Evolutionary conservation across 139 green algal species (phyloP).

Genomic region (Tetratostichococcus sp.): DNA sequence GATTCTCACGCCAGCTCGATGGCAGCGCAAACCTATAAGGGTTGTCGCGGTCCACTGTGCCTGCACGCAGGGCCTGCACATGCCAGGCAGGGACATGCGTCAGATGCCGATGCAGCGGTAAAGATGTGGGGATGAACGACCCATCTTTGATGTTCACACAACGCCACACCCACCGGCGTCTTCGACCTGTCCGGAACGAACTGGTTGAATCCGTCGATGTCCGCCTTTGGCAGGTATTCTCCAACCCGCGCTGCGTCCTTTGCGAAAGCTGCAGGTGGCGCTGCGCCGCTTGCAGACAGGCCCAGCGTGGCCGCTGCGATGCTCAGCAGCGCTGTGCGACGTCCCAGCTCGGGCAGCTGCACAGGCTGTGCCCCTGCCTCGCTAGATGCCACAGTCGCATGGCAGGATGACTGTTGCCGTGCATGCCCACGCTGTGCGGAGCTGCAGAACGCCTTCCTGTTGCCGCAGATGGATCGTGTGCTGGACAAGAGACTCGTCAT

Average conservation of each 20-base stretch:
- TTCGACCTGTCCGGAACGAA: background rate
- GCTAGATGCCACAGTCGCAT: no score
- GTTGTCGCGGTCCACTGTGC: slow-evolving; percentile 27
- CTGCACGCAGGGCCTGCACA: slow-evolving; percentile 27
- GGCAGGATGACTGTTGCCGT: no score
- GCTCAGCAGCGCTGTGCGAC: background rate
- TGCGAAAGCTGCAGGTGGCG: background rate
- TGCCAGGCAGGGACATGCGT: background rate
- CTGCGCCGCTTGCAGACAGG: background rate
- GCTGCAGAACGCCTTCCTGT: no score
- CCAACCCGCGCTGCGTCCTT: slow-evolving; percentile 2
- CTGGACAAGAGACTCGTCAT: no score
- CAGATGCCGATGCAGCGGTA: background rate
- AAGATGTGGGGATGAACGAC: no score
- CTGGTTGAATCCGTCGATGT: background rate
- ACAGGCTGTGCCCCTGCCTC: no score
- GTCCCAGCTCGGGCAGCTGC: background rate
- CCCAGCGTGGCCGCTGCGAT: background rate
- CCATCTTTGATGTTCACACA: no score
- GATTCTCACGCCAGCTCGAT: slow-evolving; percentile 24
- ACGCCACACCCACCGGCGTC: background rate
- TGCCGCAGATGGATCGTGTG: no score
- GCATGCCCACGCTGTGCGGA: no score
- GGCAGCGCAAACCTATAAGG: slow-evolving; percentile 40
- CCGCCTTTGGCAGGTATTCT: background rate